Base-by-base conservation (phyloP, 1,284 basidiomycete species). In the Tylopilus orsonianus region DNA sequence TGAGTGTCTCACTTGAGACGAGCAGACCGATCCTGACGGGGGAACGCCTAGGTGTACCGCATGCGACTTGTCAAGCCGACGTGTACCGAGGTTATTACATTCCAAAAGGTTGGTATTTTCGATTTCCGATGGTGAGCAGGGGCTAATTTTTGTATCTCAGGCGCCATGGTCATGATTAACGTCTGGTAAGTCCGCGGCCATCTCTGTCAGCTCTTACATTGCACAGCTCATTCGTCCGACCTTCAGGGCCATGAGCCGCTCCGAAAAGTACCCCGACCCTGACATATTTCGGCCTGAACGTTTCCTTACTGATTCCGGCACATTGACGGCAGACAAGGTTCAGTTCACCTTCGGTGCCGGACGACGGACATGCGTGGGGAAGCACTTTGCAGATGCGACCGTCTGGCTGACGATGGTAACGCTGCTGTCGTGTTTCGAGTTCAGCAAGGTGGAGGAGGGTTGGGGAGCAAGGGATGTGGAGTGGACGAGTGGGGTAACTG, bases 321-420 rank as follows among this genome's bases (percentile, higher is more conserved):
- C 37, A 16, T 67, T 66, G n/a, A 38, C 58, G 53, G 47, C 49
- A 13, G 52, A 53, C 44, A 70, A 77, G 47, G 63, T 66, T 14
- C 69, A 65, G 32, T 75, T 70, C 56, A 70, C 74, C 4, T 80
- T 78, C 54, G 78, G 78, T 9, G 77, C 75, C 51, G 78, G 78
- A 9, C 61, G 77, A 50, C 52, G 51, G 14, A 20, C 13, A 26
- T 52, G 51, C 9, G 39, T 41, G 13, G 51, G 52, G 2, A 41
- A 22, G 22, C 16, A 36, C 19, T 34, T 33, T 8, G 51, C 52
- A 8, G 52, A 55, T 13, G 53, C 53, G 8, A 36, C 26, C 13
- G 12, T 55, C 10, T 51, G 52, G 52, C 32, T 46, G 12, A 43
- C 35, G 8, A 23, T 53, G 5, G 53, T 20, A 8, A 53, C 53